Conservation (phyloP, 768 basidiomycete genomes). For the Lactarius hatsudake region DNA sequence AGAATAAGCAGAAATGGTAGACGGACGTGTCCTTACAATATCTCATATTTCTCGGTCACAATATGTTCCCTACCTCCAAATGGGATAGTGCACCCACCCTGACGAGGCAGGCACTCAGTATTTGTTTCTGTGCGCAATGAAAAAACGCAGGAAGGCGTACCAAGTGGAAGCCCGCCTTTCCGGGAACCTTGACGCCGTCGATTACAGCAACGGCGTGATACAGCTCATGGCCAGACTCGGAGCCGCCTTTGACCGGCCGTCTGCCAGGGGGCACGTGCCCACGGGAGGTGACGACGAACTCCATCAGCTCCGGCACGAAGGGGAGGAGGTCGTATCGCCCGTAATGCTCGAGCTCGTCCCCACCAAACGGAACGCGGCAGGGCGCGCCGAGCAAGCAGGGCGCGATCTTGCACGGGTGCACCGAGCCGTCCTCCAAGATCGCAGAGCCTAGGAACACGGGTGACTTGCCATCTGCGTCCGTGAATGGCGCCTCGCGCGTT, state of each 20-base stretch:
- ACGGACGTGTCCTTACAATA: slow-evolving; percentile 38
- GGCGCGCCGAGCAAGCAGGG: slow-evolving; percentile 46
- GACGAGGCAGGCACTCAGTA: not conserved
- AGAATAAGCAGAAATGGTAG: not conserved
- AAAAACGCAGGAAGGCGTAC: slow-evolving; percentile 35
- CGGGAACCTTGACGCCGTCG: slow-evolving; percentile 57
- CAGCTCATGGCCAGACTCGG: slow-evolving; percentile 60
- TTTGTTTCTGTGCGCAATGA: slow-evolving; percentile 34
- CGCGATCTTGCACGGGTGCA: slow-evolving; percentile 83
- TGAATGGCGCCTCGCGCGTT: slow-evolving; percentile 50
- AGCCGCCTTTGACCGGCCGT: slow-evolving; percentile 67
- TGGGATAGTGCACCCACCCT: slow-evolving; percentile 14
- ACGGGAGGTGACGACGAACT: slow-evolving; percentile 61
- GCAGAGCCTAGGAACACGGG: slow-evolving; percentile 76
- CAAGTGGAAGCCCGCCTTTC: slow-evolving; percentile 69
- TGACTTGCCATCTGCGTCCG: slow-evolving; percentile 53
- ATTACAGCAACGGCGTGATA: slow-evolving; percentile 64
- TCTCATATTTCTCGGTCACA: slow-evolving; percentile 41
- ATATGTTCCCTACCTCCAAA: slow-evolving; percentile 34
- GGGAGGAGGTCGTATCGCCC: slow-evolving; percentile 77
- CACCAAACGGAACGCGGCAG: slow-evolving; percentile 61
- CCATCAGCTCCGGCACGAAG: slow-evolving; percentile 65
- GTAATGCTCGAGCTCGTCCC: slow-evolving; percentile 54
- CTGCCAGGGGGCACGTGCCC: slow-evolving; percentile 59
- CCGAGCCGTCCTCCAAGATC: slow-evolving; percentile 50